Evolutionary conservation across 139 green algal species (phyloP), one percentile per base, ranked within the genome.

Genomic region (Volvox reticuliferus): DNA sequence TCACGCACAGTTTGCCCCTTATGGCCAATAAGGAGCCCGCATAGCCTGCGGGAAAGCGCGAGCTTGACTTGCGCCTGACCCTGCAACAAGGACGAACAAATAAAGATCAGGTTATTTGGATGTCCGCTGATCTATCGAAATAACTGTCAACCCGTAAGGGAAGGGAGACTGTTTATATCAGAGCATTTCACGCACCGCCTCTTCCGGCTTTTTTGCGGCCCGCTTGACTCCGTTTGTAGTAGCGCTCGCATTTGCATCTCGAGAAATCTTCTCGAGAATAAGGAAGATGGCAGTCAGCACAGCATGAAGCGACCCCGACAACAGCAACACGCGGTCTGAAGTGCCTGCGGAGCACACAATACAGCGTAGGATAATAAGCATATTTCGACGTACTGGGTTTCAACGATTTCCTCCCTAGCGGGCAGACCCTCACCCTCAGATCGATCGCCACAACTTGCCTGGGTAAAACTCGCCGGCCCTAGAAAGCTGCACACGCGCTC

Each of bases 261-360:
- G 91, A 16, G 90, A 88, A 67, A 97, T 88, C 83, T 97, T 97
- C 90, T 96, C 95, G 63, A 97, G 88, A 28, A 97, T 95, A 13
- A 97, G 90, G 86, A 96, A 96, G 33, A 97, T 93, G 33, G 94
- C 93, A 3, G 95, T 97, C 77, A 97, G 91, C 71, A 97, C 95
- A 26, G 92, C 93, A 88, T 97, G 95, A 30, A 97, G 92, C 18
- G 94, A 93, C 36, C 95, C 95, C 16, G 88, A 93, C 36, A 96
- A 89, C 80, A 96, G 88, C n/a, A 99, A 87, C 33, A 99, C 98
- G 26, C 97, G 95, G 68, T 98, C 98, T 89, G 98, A 99, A 9
- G 98, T 99, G 50, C 98, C 97, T 97, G 95, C 76, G 71, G 33
- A 62, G 44, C 44, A 55, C 44, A 55, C n/a, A 55, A 79, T 44